Base-by-base conservation (phyloP, 192 early-diverging fungal genomes). In the Coemansia sp. region DNA sequence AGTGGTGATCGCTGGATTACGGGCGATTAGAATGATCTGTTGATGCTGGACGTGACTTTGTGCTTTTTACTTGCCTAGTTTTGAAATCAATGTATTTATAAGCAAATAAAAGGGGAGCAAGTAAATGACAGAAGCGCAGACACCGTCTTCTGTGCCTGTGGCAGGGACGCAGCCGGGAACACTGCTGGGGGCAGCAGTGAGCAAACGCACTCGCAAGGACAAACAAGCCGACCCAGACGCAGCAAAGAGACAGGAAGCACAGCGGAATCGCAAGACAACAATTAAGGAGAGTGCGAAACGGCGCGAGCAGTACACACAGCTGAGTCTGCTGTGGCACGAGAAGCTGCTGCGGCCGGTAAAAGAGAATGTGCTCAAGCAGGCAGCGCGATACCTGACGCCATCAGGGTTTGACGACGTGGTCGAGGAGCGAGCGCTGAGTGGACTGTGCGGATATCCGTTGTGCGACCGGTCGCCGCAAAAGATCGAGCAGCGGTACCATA, bases 401-500 rank as follows among this genome's bases (percentile, higher is more conserved):
- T 73, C 77, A 6, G 84, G 88, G 37, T 94, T 88, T 61, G 69
- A 79, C 19, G 89, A 90, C 39, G 72, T 91, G 17, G 70, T 94
- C 53, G 85, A 85, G 52, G 93, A 95, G 83, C 82, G 93, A 2
- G 76, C 82, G 15, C 72, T 90, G 1, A 82, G 79, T 48, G 80
- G 83, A 11, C 63, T 88, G 15, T 96, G 94, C 65, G 94, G 91
- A 1, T 96, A 94, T 59, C 92, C 94, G 22, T 69, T 96, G 15
- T 96, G 94, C 69, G 48, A 56, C n/a, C 66, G 80, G 11, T 35
- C 19, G 15, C 12, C 61, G 3, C 57, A 68, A 17, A 60, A 58
- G 49, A 23, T 54, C 2, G 58, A 62, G 39, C 50, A 72, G 23
- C 62, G 52, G 63, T 94, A 84, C 64, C 78, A 85, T 23, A 93